A percentile compares a stretch with the other conserved stretches of the same genome.
These are phyloP conservation scores for Epichloe coenophiala DNA, from an alignment of 2,329 filamentous ascomycete genomes.

Conservation along the genomic window DNA sequence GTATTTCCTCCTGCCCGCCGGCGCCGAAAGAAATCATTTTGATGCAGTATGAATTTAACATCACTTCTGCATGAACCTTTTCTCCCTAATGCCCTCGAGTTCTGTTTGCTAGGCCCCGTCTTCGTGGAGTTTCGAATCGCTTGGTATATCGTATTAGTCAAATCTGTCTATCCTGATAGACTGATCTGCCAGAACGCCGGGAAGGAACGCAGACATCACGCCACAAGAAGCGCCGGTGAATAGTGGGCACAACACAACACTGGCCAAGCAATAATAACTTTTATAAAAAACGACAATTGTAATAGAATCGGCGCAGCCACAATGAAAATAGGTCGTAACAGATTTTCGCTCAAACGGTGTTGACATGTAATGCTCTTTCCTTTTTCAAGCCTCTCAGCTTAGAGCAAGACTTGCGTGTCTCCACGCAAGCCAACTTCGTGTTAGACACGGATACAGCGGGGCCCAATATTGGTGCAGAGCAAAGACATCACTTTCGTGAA, in stretches of 20 bases:
- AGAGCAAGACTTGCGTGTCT: constrained; percentile 2
- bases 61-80: background rate
- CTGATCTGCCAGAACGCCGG: background rate
- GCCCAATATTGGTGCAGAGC: background rate
- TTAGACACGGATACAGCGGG: background rate
- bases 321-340: constrained; percentile 1
- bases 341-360: constrained; percentile 1
- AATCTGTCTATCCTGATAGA: background rate
- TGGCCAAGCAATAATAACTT: constrained; percentile 6
- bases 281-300: constrained; percentile 3
- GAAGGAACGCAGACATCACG: constrained; percentile 2
- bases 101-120: background rate
- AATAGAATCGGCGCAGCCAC: constrained; percentile 3
- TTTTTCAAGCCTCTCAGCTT: constrained; percentile 1
- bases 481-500: background rate
- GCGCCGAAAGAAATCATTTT: background rate
- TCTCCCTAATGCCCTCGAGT: background rate
- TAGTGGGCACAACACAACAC: constrained; percentile 1
- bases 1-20: background rate
- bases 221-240: background rate
- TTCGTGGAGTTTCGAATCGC: background rate
- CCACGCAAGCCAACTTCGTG: background rate
- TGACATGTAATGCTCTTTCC: background rate
- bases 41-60: background rate
- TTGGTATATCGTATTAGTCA: background rate